A percentile compares a stretch with the other conserved stretches of the same genome.
Evolutionary conservation across 108 stramenopile genomes (phyloP).

Genomic region (Licmophora abbreviata): DNA sequence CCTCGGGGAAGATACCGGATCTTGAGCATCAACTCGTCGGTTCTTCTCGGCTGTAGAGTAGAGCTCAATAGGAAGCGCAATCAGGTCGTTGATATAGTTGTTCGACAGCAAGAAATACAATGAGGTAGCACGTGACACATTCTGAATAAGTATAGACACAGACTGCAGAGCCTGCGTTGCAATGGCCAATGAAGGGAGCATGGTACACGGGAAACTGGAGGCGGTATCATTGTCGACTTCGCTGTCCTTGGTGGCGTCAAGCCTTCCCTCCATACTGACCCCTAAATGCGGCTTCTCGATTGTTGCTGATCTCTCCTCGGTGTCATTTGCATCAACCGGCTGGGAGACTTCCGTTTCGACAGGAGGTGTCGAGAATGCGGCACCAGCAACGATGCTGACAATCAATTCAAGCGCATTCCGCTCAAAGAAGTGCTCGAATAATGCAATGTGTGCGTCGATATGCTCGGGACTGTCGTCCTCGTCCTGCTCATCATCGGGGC

Average conservation of each 20-base stretch:
- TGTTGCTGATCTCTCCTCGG: conserved; percentile 6
- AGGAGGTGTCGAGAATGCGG: conserved; percentile 29
- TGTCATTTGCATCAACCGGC: conserved; percentile 3
- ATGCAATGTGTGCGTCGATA: conserved; percentile 16
- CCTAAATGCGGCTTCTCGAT: too few relatives aligned
- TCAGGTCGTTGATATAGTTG: conserved; percentile 74
- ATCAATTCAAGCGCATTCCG: conserved; percentile 52
- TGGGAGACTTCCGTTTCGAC: conserved; percentile 6
- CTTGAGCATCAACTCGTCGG: conserved; percentile 12
- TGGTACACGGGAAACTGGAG: not conserved
- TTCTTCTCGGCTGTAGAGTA: conserved; percentile 50
- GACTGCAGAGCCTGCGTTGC: conserved; percentile 82
- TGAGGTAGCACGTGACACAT: conserved; percentile 75
- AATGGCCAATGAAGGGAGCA: conserved; percentile 59
- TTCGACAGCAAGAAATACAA: conserved; percentile 76
- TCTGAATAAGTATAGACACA: conserved; percentile 79
- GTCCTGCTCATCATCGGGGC: conserved; percentile 5
- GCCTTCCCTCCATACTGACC: not conserved
- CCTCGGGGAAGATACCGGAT: conserved; percentile 11
- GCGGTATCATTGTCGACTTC: not conserved
- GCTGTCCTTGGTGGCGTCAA: not conserved
- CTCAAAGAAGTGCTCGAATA: conserved; percentile 78
- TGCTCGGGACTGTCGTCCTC: conserved; percentile 9
- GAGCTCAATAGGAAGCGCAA: conserved; percentile 55
- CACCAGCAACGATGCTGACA: conserved; percentile 57